A percentile compares a stretch with the other conserved stretches of the same genome.
phyloP scores from a whole-genome alignment of 345 rosid species.

The Physaria fendleri region DNA sequence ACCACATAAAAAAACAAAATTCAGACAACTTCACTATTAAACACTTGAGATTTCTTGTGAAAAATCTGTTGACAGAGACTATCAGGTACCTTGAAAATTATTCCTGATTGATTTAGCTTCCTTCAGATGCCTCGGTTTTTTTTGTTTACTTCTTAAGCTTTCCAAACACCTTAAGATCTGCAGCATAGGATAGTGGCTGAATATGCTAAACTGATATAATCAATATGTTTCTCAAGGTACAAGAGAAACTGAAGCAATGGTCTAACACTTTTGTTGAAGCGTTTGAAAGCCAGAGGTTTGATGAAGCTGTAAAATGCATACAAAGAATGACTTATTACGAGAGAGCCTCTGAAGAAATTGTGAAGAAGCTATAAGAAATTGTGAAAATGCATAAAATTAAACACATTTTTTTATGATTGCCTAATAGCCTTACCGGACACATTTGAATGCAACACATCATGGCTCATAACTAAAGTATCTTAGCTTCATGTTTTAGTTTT shows the following conservation, averaged over 20 bases:
- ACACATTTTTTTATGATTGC: not conserved
- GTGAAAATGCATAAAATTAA: no score
- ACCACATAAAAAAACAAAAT: no score
- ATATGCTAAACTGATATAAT: slow-evolving; percentile 1
- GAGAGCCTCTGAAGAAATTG: slow-evolving; percentile 71
- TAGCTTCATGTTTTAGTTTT: not conserved
- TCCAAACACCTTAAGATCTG: not conserved
- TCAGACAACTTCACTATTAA: no score
- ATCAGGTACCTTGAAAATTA: slow-evolving; percentile 47
- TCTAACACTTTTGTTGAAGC: slow-evolving; percentile 53
- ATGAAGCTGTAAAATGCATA: slow-evolving; percentile 60
- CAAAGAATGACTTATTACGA: slow-evolving; percentile 85
- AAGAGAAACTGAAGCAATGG: slow-evolving; percentile 61
- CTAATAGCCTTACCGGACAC: not conserved
- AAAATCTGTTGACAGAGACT: no score
- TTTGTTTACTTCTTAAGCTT: not conserved
- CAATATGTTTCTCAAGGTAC: slow-evolving; percentile 38
- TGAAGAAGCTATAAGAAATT: slow-evolving; percentile 71
- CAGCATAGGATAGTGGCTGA: not conserved
- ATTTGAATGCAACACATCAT: not conserved
- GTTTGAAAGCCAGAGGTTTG: slow-evolving; percentile 45
- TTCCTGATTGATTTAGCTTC: not conserved
- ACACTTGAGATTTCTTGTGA: no score
- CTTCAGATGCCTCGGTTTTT: slow-evolving; percentile 4
- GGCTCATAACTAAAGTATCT: slow-evolving; percentile 2